These are phyloP conservation scores for Ceratocystis colombiana DNA, from an alignment of 2,329 filamentous ascomycete genomes.

Conservation along the genomic window DNA sequence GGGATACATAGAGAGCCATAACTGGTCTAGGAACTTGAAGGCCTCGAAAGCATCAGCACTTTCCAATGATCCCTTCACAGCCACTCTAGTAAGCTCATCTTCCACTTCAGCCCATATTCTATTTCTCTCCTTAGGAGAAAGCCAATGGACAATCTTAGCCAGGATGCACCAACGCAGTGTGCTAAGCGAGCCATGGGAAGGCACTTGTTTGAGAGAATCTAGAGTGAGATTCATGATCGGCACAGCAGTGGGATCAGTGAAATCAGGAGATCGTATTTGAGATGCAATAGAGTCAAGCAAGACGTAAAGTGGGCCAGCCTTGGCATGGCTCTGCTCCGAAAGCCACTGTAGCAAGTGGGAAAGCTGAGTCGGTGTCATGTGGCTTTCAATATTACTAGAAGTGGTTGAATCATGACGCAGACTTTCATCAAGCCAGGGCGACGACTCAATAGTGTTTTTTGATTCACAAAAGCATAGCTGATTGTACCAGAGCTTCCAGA, in stretches of 20 bases:
- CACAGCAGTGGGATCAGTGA: constrained; percentile 36
- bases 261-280: constrained; percentile 37
- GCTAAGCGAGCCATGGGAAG: constrained; percentile 30
- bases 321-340: constrained; percentile 31
- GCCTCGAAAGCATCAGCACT: constrained; percentile 36
- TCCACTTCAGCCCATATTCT: constrained; percentile 33
- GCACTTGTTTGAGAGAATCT: constrained; percentile 28
- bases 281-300: constrained; percentile 38
- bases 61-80: constrained; percentile 32
- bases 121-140: constrained; percentile 29
- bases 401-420: constrained; percentile 24
- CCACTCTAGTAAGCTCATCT: constrained; percentile 31
- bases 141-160: constrained; percentile 34
- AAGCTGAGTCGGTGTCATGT: constrained; percentile 40
- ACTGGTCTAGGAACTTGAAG: constrained; percentile 35
- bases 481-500: constrained; percentile 40
- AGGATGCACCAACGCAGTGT: constrained; percentile 38
- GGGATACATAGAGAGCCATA: constrained; percentile 35
- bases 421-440: constrained; percentile 31
- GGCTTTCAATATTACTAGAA: constrained; percentile 33
- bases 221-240: constrained; percentile 34
- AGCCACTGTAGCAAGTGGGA: constrained; percentile 38
- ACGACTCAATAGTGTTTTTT: constrained; percentile 29
- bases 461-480: constrained; percentile 35
- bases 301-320: constrained; percentile 33